phyloP scores from a whole-genome alignment of 179 eudicot species.

The Drosera spatulata region DNA sequence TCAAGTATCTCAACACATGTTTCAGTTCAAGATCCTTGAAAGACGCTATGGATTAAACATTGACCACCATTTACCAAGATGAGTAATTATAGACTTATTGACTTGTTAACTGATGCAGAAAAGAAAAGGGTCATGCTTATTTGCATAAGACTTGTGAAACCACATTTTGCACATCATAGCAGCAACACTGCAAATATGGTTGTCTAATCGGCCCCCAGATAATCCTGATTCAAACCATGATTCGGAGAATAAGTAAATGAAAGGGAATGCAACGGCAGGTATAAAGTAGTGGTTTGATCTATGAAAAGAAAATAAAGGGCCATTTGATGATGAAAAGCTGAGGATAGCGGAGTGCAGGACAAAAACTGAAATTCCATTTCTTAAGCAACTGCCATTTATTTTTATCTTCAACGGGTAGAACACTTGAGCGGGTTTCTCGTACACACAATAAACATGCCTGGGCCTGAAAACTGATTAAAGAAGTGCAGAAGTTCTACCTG shows the following conservation, averaged over 20 bases:
- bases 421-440: not conserved
- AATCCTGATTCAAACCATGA: not conserved
- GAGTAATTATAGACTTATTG: no score
- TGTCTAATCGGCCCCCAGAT: no score
- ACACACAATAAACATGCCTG: not conserved
- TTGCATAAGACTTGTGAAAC: no score
- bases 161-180: no score
- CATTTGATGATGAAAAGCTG: constrained; percentile 5
- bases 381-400: constrained; percentile 6
- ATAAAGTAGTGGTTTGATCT: not conserved
- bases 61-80: no score
- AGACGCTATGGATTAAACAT: no score
- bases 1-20: not conserved
- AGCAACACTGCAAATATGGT: no score
- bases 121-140: no score
- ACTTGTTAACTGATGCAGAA: no score
- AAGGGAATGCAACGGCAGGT: not conserved
- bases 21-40: not conserved
- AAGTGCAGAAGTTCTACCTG: no score
- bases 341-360: constrained; percentile 6
- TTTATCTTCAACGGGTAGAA: constrained; percentile 20
- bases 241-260: not conserved
- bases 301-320: not conserved
- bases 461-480: no score
- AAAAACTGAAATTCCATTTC: not conserved